phyloP scores from a whole-genome alignment of 2,329 filamentous ascomycete genomes.

The Calonectria pteridis region DNA sequence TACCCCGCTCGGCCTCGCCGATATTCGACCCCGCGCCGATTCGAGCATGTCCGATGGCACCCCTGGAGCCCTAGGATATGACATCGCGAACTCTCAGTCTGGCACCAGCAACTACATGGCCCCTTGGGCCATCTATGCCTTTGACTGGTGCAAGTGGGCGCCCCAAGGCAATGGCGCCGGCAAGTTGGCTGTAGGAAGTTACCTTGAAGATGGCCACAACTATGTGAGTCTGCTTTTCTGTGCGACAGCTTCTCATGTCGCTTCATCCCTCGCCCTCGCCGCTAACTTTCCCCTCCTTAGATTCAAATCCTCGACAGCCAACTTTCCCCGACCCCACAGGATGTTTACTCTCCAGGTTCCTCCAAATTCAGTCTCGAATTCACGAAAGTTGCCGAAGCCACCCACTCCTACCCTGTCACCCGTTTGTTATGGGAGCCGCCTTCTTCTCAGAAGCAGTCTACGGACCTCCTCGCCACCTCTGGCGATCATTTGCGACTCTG shows the following conservation, averaged over 20 bases:
- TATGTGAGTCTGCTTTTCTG: conserved; percentile 69
- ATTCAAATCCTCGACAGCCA: conserved; percentile 98
- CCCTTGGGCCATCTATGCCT: conserved; percentile 95
- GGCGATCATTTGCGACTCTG: conserved; percentile 94
- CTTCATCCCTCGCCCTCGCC: background rate
- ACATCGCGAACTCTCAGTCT: conserved; percentile 73
- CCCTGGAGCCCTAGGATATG: conserved; percentile 72
- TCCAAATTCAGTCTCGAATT: conserved; percentile 88
- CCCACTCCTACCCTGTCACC: conserved; percentile 97
- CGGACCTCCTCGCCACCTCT: conserved; percentile 93
- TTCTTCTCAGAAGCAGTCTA: conserved; percentile 93
- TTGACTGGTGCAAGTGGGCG: conserved; percentile 99
- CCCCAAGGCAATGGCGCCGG: conserved; percentile 84
- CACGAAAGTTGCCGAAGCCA: conserved; percentile 93
- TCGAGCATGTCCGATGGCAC: conserved; percentile 81
- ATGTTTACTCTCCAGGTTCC: conserved; percentile 76
- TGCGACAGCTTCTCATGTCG: conserved; percentile 5
- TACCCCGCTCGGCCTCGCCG: conserved; percentile 89
- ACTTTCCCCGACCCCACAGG: conserved; percentile 76
- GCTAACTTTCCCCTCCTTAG: conserved; percentile 57
- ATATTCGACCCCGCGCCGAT: conserved; percentile 90
- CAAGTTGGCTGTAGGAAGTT: conserved; percentile 95
- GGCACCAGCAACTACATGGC: conserved; percentile 93
- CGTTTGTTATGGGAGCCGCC: conserved; percentile 96
- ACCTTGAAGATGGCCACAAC: conserved; percentile 97